These are phyloP conservation scores for Ustilago nuda DNA, from an alignment of 1,284 basidiomycete species.

Conservation along the genomic window DNA sequence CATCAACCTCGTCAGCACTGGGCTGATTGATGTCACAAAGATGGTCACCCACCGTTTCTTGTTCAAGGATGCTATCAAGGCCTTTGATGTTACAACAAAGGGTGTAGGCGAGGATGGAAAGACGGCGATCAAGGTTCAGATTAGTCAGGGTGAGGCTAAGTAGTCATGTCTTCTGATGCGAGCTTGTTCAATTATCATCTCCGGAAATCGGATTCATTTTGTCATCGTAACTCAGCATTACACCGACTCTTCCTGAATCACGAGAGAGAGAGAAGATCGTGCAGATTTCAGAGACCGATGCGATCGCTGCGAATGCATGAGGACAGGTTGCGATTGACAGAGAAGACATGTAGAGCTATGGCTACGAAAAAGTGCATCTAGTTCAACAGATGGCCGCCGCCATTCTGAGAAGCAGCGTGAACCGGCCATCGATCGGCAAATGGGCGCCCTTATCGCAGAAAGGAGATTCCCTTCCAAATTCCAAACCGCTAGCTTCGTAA, in stretches of 20 bases:
- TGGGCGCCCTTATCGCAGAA: background rate
- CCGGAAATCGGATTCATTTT: background rate
- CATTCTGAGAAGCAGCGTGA: constrained; percentile 18
- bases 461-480: background rate
- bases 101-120: constrained; percentile 79
- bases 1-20: constrained; percentile 73
- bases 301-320: background rate
- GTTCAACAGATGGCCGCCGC: background rate
- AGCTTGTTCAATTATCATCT: background rate
- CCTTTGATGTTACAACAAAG: constrained; percentile 73
- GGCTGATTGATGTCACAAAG: constrained; percentile 73
- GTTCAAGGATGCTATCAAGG: constrained; percentile 72
- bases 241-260: constrained; percentile 16
- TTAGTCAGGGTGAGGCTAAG: constrained; percentile 64
- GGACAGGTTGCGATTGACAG: background rate
- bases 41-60: constrained; percentile 74
- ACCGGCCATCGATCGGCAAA: background rate
- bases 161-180: constrained; percentile 2
- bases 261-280: background rate
- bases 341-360: background rate
- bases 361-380: background rate
- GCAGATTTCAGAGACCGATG: background rate
- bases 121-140: constrained; percentile 72
- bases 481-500: background rate
- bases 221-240: constrained; percentile 9